These are phyloP conservation scores for Narthecium ossifragum DNA, from an alignment of 106 monocot species.

Conservation along the genomic window DNA sequence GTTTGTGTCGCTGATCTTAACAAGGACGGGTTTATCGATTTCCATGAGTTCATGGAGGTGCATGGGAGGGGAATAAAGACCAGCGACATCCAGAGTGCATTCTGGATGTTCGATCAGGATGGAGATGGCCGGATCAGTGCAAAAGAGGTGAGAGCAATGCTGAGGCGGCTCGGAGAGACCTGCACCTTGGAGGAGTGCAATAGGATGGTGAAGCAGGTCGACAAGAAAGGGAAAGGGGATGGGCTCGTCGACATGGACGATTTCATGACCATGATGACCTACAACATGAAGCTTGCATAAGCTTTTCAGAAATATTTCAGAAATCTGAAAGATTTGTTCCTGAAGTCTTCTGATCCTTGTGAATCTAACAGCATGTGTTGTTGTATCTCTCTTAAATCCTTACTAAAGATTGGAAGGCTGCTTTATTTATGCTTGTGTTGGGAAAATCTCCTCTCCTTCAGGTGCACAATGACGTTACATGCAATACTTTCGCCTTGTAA, in stretches of 20 bases:
- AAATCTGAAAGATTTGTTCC: no score
- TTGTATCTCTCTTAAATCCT: no score
- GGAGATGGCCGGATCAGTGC: constrained; percentile 64
- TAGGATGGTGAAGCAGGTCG: constrained; percentile 47
- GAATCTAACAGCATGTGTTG: no score
- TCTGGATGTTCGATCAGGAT: constrained; percentile 65
- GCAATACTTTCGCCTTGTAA: no score
- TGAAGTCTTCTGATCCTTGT: no score
- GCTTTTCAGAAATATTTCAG: no score
- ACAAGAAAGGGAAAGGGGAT: constrained; percentile 27
- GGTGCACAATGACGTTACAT: no score
- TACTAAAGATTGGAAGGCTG: no score
- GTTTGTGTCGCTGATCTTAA: constrained; percentile 31
- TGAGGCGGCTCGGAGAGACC: constrained; percentile 36
- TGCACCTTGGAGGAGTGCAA: constrained; percentile 47
- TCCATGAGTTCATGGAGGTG: constrained; percentile 70
- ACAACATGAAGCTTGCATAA: constrained; percentile 50
- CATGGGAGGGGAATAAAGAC: constrained; percentile 51
- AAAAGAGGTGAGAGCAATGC: constrained; percentile 34
- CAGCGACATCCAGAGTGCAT: constrained; percentile 51
- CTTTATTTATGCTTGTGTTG: no score
- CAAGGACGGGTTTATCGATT: constrained; percentile 35
- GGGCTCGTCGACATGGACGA: constrained; percentile 72
- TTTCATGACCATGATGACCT: constrained; percentile 87
- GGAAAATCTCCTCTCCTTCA: no score